Evolutionary conservation across 768 basidiomycete genomes (phyloP).

Genomic region (Terana coerulea): DNA sequence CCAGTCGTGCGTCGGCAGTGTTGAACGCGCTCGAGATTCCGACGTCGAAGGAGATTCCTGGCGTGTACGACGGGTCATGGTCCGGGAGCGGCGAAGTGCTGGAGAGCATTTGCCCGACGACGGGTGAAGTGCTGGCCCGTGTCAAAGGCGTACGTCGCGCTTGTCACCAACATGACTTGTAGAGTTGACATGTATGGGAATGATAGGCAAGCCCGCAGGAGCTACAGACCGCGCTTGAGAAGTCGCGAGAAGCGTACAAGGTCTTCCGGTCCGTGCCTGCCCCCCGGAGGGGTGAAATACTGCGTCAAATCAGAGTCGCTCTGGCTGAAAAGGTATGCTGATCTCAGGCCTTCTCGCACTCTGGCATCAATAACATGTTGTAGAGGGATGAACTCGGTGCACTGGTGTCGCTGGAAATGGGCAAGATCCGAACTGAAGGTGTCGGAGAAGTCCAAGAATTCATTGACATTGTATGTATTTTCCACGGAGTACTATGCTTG

Average conservation of each 20-base stretch:
- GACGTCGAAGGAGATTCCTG: constrained; percentile 49
- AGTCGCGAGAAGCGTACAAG: constrained; percentile 69
- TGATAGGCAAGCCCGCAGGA: constrained; percentile 67
- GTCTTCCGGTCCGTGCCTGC: constrained; percentile 76
- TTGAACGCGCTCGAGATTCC: constrained; percentile 63
- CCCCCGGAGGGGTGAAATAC: constrained; percentile 82
- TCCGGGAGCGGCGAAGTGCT: constrained; percentile 69
- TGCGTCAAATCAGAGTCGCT: constrained; percentile 84
- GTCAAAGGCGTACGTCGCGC: constrained; percentile 57
- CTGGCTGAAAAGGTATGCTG: constrained; percentile 67
- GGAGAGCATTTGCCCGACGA: constrained; percentile 76
- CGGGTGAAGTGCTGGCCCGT: constrained; percentile 78
- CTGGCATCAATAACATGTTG: neutral
- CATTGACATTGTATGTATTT: constrained; percentile 76
- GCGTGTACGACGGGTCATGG: constrained; percentile 86
- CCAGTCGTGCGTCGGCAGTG: constrained; percentile 65
- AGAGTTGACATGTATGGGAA: neutral
- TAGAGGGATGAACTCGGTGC: constrained; percentile 79
- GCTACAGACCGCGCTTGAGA: constrained; percentile 62
- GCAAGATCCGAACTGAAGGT: constrained; percentile 88
- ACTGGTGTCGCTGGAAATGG: constrained; percentile 85
- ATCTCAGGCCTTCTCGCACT: neutral
- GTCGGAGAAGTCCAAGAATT: constrained; percentile 94
- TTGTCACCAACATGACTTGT: neutral
- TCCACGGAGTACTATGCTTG: neutral